Evolutionary conservation across 202 grass and related monocot genomes (phyloP).

Genomic region (Schoenoplectus triqueter): DNA sequence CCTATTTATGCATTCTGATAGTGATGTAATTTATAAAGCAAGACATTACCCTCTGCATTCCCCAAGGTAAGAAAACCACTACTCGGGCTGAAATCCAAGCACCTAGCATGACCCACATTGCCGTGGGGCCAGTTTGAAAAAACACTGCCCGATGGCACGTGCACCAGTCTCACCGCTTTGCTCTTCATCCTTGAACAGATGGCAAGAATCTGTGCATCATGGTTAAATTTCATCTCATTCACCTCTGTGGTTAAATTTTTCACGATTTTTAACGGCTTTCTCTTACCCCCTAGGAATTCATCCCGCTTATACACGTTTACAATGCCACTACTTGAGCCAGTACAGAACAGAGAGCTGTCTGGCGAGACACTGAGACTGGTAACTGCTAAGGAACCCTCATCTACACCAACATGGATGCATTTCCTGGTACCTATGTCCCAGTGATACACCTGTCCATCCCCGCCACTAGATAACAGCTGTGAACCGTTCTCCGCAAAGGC

Average conservation of each 20-base stretch:
- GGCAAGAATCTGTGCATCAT: constrained; percentile 62
- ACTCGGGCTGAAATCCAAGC: constrained; percentile 78
- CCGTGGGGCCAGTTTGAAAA: constrained; percentile 72
- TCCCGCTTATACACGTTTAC: constrained; percentile 80
- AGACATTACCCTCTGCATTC: constrained; percentile 60
- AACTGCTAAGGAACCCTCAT: constrained; percentile 59
- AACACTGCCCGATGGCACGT: constrained; percentile 61
- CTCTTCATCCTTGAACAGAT: constrained; percentile 63
- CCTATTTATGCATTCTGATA: constrained; percentile 60
- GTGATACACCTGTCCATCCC: constrained; percentile 77
- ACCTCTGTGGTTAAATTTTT: constrained; percentile 66
- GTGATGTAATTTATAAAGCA: constrained; percentile 85
- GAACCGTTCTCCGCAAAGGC: constrained; percentile 65
- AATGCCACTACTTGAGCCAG: constrained; percentile 71
- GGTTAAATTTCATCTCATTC: constrained; percentile 75
- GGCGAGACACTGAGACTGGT: constrained; percentile 56
- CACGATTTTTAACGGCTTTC: constrained; percentile 60
- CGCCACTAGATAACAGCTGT: constrained; percentile 62
- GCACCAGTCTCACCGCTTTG: constrained; percentile 67
- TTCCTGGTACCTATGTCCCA: constrained; percentile 78
- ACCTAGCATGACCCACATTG: constrained; percentile 55
- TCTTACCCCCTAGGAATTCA: constrained; percentile 71
- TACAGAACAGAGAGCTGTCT: constrained; percentile 61
- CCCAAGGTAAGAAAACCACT: constrained; percentile 68
- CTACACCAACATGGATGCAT: constrained; percentile 71